Evolutionary conservation across 169 alveolate genomes (phyloP).

Genomic region (Eimeria necatrix): DNA sequence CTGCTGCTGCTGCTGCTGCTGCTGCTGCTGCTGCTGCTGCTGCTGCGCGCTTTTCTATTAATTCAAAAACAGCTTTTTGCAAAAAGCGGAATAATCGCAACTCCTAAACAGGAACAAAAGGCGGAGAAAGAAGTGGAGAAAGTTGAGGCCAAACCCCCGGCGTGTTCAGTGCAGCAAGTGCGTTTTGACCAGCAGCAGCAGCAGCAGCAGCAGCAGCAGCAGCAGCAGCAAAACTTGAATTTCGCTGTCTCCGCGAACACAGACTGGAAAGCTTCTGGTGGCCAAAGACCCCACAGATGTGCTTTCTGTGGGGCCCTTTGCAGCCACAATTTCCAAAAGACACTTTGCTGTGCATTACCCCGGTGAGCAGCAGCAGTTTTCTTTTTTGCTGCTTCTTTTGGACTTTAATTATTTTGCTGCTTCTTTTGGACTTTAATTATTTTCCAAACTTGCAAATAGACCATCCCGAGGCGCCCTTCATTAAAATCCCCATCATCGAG

Average conservation of each 20-base stretch:
- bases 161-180: neutral
- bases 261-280: conserved; percentile 35
- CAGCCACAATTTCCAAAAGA: neutral
- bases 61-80: too few species aligned
- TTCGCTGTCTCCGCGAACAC: neutral
- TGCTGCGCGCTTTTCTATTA: too few species aligned
- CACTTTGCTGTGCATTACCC: neutral
- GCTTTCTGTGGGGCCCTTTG: conserved; percentile 20
- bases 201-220: too few species aligned
- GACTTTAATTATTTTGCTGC: too few species aligned
- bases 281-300: conserved; percentile 64
- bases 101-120: neutral
- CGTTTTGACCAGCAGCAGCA: too few species aligned
- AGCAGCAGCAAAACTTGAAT: too few species aligned
- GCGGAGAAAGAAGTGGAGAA: neutral
- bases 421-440: too few species aligned
- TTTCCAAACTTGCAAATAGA: neutral
- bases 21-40: too few species aligned
- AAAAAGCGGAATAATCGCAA: too few species aligned
- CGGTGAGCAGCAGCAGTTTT: neutral
- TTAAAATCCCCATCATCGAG: conserved; percentile 23
- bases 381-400: too few species aligned
- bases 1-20: too few species aligned
- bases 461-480: neutral
- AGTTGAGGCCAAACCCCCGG: neutral